Evolutionary conservation across 768 basidiomycete genomes (phyloP).

Genomic region (Boletus coccyginus): DNA sequence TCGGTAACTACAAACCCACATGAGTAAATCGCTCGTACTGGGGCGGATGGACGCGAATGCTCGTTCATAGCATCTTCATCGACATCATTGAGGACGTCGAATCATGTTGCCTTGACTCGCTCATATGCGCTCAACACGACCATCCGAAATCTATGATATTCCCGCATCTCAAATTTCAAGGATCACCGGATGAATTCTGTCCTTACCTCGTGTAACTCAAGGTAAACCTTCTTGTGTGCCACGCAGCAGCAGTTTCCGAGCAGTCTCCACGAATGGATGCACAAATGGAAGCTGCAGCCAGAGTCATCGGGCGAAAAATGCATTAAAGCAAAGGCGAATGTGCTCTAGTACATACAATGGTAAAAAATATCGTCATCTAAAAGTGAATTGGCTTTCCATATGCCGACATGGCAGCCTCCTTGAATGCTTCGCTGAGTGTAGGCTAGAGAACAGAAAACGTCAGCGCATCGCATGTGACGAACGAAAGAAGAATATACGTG

Average conservation of each 20-base stretch:
- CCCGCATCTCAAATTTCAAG: background rate
- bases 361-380: conserved; percentile 38
- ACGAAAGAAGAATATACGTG: conserved; percentile 58
- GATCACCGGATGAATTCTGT: background rate
- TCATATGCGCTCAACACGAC: conserved; percentile 42
- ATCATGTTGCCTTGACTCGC: conserved; percentile 40
- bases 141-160: conserved; percentile 33
- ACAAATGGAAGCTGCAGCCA: conserved; percentile 46
- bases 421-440: conserved; percentile 89
- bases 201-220: conserved; percentile 47
- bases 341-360: conserved; percentile 17
- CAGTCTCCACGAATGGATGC: conserved; percentile 49
- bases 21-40: conserved; percentile 22
- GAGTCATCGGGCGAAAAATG: too few species aligned
- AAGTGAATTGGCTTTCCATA: conserved; percentile 83
- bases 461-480: background rate
- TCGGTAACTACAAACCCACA: background rate
- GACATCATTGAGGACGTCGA: conserved; percentile 39
- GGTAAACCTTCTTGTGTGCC: conserved; percentile 45
- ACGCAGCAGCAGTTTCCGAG: conserved; percentile 39
- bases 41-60: conserved; percentile 42
- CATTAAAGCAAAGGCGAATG: too few species aligned
- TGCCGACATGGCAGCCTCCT: conserved; percentile 90
- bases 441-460: conserved; percentile 44
- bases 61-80: conserved; percentile 42